These are phyloP conservation scores for Singerocomus rubriflavus DNA, from an alignment of 1,284 basidiomycete genomes.

Conservation along the genomic window DNA sequence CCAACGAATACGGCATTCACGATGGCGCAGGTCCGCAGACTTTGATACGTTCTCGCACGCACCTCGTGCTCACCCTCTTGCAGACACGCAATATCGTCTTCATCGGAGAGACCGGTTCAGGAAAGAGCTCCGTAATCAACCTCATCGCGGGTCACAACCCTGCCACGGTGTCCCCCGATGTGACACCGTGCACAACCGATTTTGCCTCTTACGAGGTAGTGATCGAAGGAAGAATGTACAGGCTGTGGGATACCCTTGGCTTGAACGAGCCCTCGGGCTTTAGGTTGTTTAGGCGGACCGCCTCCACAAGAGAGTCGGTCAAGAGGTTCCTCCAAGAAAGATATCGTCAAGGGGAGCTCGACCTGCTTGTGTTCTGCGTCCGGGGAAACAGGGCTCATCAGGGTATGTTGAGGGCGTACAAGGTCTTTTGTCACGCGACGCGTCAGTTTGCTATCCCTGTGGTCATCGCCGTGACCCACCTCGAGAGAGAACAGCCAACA, in stretches of 20 bases:
- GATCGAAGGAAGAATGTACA: constrained; percentile 12
- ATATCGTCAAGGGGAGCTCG: constrained; percentile 9
- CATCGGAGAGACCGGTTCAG: constrained; percentile 28
- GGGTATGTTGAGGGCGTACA: constrained; percentile 17
- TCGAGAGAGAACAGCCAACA: constrained; percentile 22
- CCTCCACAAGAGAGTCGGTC: background rate
- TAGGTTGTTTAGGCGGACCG: constrained; percentile 7
- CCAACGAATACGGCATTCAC: background rate
- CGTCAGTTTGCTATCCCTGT: constrained; percentile 24
- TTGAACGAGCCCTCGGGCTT: constrained; percentile 18
- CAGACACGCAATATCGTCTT: constrained; percentile 27
- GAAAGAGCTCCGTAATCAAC: constrained; percentile 31
- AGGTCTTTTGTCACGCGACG: constrained; percentile 15
- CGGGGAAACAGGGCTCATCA: constrained; percentile 12
- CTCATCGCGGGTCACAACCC: constrained; percentile 14
- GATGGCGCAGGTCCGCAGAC: constrained; percentile 10
- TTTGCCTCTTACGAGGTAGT: constrained; percentile 16
- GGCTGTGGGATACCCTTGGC: constrained; percentile 31
- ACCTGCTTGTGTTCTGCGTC: constrained; percentile 23
- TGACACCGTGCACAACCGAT: constrained; percentile 17
- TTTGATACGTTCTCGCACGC: background rate
- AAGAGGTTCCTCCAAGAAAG: constrained; percentile 20
- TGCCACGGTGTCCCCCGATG: constrained; percentile 16
- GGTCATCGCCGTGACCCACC: constrained; percentile 26
- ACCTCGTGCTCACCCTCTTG: constrained; percentile 3